Percentiles rank a stretch among this genome's conserved stretches.
Conservation (phyloP, 2,329 filamentous ascomycete genomes). For the Fusarium sarcochroum region DNA sequence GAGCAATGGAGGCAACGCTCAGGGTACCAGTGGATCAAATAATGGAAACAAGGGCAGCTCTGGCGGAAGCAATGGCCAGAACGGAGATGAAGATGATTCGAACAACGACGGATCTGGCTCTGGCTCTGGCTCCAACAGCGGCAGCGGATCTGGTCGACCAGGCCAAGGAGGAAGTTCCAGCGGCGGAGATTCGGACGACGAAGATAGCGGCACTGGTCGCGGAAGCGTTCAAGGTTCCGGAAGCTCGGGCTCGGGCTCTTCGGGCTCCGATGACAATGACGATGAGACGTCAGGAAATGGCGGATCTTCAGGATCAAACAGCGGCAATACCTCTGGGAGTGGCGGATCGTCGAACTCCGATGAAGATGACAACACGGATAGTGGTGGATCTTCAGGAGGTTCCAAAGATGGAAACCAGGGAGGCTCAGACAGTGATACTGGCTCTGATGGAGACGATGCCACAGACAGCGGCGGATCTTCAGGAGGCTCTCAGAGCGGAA, state of each 20-base stretch:
- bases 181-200: background rate
- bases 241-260: background rate
- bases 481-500: background rate
- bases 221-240: background rate
- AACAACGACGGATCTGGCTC: background rate
- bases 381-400: background rate
- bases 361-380: background rate
- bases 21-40: background rate
- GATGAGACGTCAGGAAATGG: background rate
- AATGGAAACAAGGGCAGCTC: background rate
- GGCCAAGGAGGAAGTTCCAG: constrained; percentile 8
- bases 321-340: background rate
- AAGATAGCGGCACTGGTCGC: background rate
- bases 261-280: background rate
- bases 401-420: background rate
- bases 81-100: background rate
- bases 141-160: background rate
- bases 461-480: background rate
- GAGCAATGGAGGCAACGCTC: background rate
- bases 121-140: background rate
- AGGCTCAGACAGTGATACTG: background rate
- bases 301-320: background rate
- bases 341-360: background rate
- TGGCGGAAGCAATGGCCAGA: background rate
- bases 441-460: background rate